A percentile compares a stretch with the other conserved stretches of the same genome.
Evolutionary conservation across 2,329 filamentous ascomycete genomes (phyloP).

Genomic region (Aspergillus intermedius): DNA sequence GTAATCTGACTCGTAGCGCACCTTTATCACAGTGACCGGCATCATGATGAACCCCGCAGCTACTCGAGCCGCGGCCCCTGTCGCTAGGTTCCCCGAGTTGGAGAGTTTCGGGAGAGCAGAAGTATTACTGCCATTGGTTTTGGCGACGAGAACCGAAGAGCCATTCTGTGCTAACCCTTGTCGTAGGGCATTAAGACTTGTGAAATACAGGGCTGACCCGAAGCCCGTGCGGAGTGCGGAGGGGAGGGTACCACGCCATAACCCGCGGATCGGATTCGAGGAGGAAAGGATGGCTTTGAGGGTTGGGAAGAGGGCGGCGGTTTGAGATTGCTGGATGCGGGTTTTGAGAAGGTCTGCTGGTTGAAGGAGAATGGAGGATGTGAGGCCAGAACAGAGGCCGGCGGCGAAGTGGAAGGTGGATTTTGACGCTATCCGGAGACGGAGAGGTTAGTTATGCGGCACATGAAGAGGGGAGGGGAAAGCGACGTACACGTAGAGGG

Average conservation of each 20-base stretch:
- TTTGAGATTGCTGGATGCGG: conserved; percentile 79
- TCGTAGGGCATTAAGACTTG: conserved; percentile 75
- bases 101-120: conserved; percentile 75
- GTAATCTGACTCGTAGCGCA: conserved; percentile 83
- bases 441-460: not conserved
- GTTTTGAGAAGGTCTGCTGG: conserved; percentile 96
- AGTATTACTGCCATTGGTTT: conserved; percentile 24
- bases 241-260: conserved; percentile 91
- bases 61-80: conserved; percentile 76
- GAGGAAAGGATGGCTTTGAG: conserved; percentile 63
- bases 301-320: conserved; percentile 61
- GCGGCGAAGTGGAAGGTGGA: conserved; percentile 75
- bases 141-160: conserved; percentile 35
- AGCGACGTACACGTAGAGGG: conserved; percentile 23
- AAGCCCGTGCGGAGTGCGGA: conserved; percentile 90
- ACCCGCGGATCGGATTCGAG: conserved; percentile 59
- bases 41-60: conserved; percentile 87
- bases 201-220: conserved; percentile 91
- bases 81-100: conserved; percentile 75
- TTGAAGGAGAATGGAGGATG: conserved; percentile 84
- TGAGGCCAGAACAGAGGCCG: conserved; percentile 77
- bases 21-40: conserved; percentile 94
- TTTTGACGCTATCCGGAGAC: conserved; percentile 29
- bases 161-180: conserved; percentile 51
- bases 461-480: not conserved